Base-by-base conservation (phyloP, 1,284 basidiomycete genomes). In the Sporisorium iseilematis-ciliati region DNA sequence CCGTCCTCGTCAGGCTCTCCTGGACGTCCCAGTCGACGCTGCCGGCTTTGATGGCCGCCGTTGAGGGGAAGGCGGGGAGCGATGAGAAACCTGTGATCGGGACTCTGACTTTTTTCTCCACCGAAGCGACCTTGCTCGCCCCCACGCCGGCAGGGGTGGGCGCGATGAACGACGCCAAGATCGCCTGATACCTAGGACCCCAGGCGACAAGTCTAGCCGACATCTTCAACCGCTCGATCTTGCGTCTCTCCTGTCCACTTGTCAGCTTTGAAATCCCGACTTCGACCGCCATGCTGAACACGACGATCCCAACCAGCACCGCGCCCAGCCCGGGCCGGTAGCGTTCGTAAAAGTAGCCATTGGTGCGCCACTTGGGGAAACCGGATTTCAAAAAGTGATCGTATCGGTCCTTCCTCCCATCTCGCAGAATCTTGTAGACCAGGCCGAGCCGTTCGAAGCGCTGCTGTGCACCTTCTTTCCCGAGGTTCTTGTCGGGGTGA, bases 371-470 rank as follows among this genome's bases (percentile, higher is more conserved):
- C 38, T 79, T 79, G 21, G 83, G 83, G 60, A 85, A 85, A 10
- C 83, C 83, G 16, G 79, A 72, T 25, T 60, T 62, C 46, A 85
- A 60, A 50, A 84, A 84, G 43, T 83, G 78, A 56, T 85, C 79
- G 75, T 85, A 85, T 18, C 82, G 64, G 55, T 84, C 83, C 43
- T 82, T 74, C 25, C 82, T 71, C 38, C 67, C 78, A 54, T 85
- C 82, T 11, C 83, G 65, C 45, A 85, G 57, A 57, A 85, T 83
- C 63, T 82, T 81, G 70, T 81, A 82, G 45, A 85, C 76, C 26
- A 83, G 58, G 1, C 83, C 83, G 1, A 85, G 65, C 0, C 74
- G 74, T 56, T 84, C 83, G 57, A 85, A 85, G 20, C 79, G 68
- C 54, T 82, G 76, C 51, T 78, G 67, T 8, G 79, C 79, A 11